A percentile compares a stretch with the other conserved stretches of the same genome.
Evolutionary conservation across 2,329 filamentous ascomycete species (phyloP).

Genomic region (Ceratocystis harringtonii): DNA sequence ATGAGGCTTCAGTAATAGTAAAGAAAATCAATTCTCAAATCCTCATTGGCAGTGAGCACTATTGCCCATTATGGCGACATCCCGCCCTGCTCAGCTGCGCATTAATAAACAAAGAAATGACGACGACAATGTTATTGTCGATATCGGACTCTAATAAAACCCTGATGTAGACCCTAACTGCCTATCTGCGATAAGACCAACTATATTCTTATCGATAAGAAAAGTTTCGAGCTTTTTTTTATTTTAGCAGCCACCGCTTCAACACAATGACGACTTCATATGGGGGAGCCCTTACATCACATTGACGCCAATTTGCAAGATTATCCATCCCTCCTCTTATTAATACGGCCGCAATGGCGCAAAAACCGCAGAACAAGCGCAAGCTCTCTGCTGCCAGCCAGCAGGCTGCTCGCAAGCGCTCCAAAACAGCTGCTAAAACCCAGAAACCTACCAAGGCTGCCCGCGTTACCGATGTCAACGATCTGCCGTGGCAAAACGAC

Average conservation of each 20-base stretch:
- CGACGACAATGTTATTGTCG: background rate
- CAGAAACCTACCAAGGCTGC: constrained; percentile 21
- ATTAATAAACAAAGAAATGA: background rate
- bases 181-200: background rate
- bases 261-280: background rate
- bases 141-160: background rate
- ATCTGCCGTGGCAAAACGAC: constrained; percentile 53
- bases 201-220: background rate
- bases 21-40: too few relatives aligned
- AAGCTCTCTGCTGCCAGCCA: constrained; percentile 4
- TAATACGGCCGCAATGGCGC: background rate
- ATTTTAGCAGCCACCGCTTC: background rate
- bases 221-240: background rate
- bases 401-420: constrained; percentile 5
- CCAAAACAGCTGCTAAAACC: constrained; percentile 16
- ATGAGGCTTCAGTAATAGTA: background rate
- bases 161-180: background rate
- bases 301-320: background rate
- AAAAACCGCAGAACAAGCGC: constrained; percentile 9
- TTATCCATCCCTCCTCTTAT: too few relatives aligned
- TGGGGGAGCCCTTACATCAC: too few relatives aligned
- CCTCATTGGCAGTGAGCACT: too few relatives aligned
- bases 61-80: background rate
- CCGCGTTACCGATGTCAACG: constrained; percentile 28
- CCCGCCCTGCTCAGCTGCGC: background rate